Evolutionary conservation across 2,329 filamentous ascomycete species (phyloP).

Genomic region (Thielaviopsis musarum): DNA sequence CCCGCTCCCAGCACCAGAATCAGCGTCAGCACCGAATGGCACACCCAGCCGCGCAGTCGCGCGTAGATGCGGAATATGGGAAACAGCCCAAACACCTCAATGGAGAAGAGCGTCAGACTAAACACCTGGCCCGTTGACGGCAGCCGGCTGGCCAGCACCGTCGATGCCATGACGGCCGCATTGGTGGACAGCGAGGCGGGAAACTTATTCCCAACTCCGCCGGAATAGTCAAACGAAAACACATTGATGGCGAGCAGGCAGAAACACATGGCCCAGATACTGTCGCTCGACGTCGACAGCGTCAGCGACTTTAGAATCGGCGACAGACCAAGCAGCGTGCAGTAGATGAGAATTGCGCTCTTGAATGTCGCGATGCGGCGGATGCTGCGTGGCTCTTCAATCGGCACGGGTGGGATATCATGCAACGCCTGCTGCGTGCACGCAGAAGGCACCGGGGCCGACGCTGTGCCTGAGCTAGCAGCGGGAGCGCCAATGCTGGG

Average conservation of each 20-base stretch:
- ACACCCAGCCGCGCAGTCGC: conserved; percentile 62
- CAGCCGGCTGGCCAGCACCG: conserved; percentile 77
- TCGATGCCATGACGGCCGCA: conserved; percentile 88
- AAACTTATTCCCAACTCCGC: conserved; percentile 44
- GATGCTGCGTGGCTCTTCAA: conserved; percentile 27
- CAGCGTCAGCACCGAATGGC: conserved; percentile 62
- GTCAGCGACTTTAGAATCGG: conserved; percentile 97
- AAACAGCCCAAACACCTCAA: conserved; percentile 92
- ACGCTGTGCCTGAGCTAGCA: conserved; percentile 10
- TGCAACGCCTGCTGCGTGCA: conserved; percentile 14
- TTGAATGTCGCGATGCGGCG: conserved; percentile 65
- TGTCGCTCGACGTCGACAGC: conserved; percentile 76
- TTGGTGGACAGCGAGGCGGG: conserved; percentile 75
- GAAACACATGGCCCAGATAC: conserved; percentile 92
- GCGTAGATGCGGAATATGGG: conserved; percentile 92
- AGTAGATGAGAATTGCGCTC: conserved; percentile 84
- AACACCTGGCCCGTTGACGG: conserved; percentile 90
- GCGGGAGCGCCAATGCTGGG: conserved; percentile 13
- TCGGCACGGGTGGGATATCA: conserved; percentile 16
- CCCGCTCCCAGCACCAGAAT: conserved; percentile 65
- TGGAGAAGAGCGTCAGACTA: conserved; percentile 83
- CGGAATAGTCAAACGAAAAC: conserved; percentile 94
- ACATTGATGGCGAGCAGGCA: conserved; percentile 91
- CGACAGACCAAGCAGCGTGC: conserved; percentile 74
- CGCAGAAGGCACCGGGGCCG: conserved; percentile 9